Base-by-base conservation (phyloP, 176 grass and related monocot genomes). In the Puya raimondii region DNA sequence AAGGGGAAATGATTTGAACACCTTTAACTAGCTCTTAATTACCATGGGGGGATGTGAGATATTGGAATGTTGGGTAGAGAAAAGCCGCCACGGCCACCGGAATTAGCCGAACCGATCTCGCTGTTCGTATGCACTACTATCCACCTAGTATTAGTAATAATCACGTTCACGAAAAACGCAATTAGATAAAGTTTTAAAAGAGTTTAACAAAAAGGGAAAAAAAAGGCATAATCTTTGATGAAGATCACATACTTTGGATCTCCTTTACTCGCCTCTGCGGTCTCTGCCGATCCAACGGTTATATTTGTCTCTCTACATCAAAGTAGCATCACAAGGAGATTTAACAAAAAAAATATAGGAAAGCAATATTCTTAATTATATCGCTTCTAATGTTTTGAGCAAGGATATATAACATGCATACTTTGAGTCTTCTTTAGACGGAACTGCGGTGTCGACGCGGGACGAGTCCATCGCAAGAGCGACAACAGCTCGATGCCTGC, bases 41-140 rank as follows among this genome's bases (percentile, higher is more conserved):
- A 88, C 85, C 80, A 88, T 53, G 77, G 47, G 69, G 85, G 84
- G 52, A 87, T 75, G 67, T 53, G 81, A 48, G 84, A 21, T 49
- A 86, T 64, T 67, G 80, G 80, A 11, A 82, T 52, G 53, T 82
- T 87, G 33, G 33, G 15, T 18, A 61, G 21, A 21, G 56, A 13
- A 61, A 20, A 10, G 16, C 56, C 16, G 16, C 17, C 56, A 73
- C 57, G 73, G 63, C 65, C 78, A 18, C 69, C 18, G 10, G 59
- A 21, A 11, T 52, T 72, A 2, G 2, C 72, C 12, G 76, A 72
- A 10, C 68, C 72, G 13, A 68, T 72, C 68, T 66, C 58, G 76
- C 51, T 69, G 73, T 73, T 66, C 57, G 80, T 58, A 73, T 23
- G 73, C 64, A 8, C 50, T 20, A 71, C 80, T 77, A 65, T 77